phyloP scores from a whole-genome alignment of 2,329 filamentous ascomycete genomes.

The Colletotrichum sp. region DNA sequence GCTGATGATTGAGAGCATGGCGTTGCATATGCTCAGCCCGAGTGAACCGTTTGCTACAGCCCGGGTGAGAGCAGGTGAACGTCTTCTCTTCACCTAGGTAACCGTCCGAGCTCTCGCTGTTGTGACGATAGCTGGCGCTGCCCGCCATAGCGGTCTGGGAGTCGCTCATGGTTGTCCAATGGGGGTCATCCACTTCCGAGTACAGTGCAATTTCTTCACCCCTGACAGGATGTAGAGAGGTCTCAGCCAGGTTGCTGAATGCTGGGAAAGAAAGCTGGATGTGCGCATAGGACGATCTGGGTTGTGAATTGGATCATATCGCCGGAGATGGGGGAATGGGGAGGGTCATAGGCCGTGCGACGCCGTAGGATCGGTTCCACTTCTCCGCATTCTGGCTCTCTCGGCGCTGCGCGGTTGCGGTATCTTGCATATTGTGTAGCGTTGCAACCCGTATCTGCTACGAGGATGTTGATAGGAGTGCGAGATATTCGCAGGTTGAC shows the following conservation, averaged over 20 bases:
- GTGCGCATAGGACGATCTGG: neutral
- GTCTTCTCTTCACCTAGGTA: constrained; percentile 2
- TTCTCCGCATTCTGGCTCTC: constrained; percentile 5
- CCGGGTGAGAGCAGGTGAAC: constrained; percentile 43
- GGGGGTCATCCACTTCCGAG: neutral
- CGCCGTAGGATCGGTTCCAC: neutral
- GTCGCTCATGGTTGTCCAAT: neutral
- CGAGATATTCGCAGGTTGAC: neutral
- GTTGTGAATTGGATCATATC: neutral
- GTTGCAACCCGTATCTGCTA: neutral
- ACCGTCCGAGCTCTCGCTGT: constrained; percentile 5
- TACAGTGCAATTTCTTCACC: neutral
- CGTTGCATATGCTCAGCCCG: constrained; percentile 63
- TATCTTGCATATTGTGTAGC: neutral
- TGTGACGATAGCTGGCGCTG: neutral
- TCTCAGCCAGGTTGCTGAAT: neutral
- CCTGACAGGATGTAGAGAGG: neutral
- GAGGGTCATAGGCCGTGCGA: neutral
- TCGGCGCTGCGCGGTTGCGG: neutral
- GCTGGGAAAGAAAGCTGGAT: neutral
- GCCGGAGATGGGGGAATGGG: constrained; percentile 16
- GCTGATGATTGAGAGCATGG: constrained; percentile 61
- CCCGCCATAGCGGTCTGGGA: neutral
- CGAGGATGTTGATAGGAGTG: neutral
- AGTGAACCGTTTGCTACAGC: constrained; percentile 59